Conservation (phyloP, 73 alveolate genomes). For the Tetrahymena borealis region DNA sequence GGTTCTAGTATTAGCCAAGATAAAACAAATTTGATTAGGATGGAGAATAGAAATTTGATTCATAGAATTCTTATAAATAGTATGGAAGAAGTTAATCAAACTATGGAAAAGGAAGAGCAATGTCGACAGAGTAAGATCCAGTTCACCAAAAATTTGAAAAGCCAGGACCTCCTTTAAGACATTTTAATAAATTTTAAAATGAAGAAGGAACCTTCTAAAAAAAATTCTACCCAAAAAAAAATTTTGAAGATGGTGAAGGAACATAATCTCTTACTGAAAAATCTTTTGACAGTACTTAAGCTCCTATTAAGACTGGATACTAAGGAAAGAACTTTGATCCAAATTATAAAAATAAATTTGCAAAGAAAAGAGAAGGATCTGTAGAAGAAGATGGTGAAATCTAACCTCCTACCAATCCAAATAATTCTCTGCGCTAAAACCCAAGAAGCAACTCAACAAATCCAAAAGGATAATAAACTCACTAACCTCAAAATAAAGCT, state of each 20-base stretch:
- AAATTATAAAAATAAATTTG: background rate
- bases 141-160: background rate
- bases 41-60: background rate
- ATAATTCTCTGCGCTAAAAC: background rate
- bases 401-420: background rate
- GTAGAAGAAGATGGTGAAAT: slow-evolving; percentile 2
- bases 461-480: background rate
- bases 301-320: background rate
- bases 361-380: background rate
- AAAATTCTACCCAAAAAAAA: background rate
- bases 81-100: background rate
- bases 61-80: background rate
- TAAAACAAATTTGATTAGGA: background rate
- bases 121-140: background rate
- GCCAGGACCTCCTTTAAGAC: background rate
- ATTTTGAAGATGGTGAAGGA: background rate
- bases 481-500: background rate
- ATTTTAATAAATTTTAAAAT: background rate
- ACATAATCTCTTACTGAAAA: background rate
- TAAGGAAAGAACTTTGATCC: background rate
- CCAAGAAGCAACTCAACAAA: background rate
- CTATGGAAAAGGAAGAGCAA: background rate
- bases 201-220: background rate
- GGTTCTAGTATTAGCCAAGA: background rate
- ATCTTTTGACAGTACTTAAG: background rate